Evolutionary conservation across 257 asterid species (phyloP), one percentile per base, ranked within the genome.

Genomic region (Oldenlandia corymbosa): DNA sequence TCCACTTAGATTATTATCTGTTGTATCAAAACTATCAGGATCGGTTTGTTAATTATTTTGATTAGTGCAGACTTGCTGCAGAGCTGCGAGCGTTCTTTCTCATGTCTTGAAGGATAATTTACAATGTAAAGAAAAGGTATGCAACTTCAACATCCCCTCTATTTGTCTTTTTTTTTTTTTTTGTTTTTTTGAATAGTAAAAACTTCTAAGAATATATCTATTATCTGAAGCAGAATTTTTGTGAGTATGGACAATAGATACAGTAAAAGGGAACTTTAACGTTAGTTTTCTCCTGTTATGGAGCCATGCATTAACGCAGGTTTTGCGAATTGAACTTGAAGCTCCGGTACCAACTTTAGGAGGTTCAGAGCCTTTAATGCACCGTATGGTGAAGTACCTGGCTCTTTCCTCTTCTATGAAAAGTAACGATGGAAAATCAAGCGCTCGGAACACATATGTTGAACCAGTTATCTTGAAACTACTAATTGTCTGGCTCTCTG

Each of bases 81-180:
- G 99, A 83, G 99, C 99, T 72, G 95, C 97, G 52, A 86, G 94
- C 45, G 83, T 92, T 74, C 87, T 92, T 68, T 85, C 95, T 45
- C 94, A 87, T 80, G 74, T 92, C 61, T 76, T 89, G 79, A 84
- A 83, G 79, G 96, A 88, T 68, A 92, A 89, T 65, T 65, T 56
- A 58, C 88, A 74, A 51, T 85, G 99, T 91, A 89, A 89, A 85
- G 97, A 89, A 77, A 85, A 67, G 96, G 99, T 92, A 81, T 63
- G 68, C 23, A 31, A 26, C 66, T 69, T 32, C 37, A 32, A 32
- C 53, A 68, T 7, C 62, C 59, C 59, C 51, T 64, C 61, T 68
- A 9, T 7, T 17, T 71, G 24, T 46, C 53, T n/a, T 47, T 23
- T 50, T 30, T 14, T 58, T 4, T 34, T n/a, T n/a, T n/a, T n/a